Base-by-base conservation (phyloP, 106 monocot genomes). In the Chionographis japonica region DNA sequence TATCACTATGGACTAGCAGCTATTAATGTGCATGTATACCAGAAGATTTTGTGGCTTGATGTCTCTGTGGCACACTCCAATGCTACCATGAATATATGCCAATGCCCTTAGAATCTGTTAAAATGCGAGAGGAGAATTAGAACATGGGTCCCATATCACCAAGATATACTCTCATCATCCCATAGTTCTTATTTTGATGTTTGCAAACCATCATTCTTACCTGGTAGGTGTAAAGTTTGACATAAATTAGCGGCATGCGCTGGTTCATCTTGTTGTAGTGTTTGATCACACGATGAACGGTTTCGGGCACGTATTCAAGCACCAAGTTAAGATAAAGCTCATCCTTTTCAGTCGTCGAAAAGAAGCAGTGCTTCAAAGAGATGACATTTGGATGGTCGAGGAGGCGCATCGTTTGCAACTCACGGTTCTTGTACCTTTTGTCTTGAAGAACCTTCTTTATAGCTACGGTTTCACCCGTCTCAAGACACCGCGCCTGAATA, bases 241-340 rank as follows among this genome's bases (percentile, higher is more conserved):
- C 74, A 71, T 66, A 66, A 12, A 76, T 75, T 52, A 81, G 50
- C 2, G 80, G 80, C 70, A 81, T 75, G 8, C 75, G 71, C 11
- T 75, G 75, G 51, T 67, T 81, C 76, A 81, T 81, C 63, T 76
- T 81, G 61, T 76, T 81, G 72, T 81, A 76, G 54, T 75, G 75
- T 67, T 70, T 81, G 56, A 81, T 50, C 43, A 81, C 81, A 49
- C 76, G 65, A 27, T 81, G 75, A 67, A 81, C 76, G 59, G 76
- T 81, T 54, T 81, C 75, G 12, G 81, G 81, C 40, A 81, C 80
- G 63, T 75, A 81, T 66, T 81, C 80, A 65, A 81, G 80, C 36
- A 76, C 80, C 74, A 81, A 66, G 41, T 81, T 81, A 42, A 76
- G 71, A 50, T 76, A 81, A 5, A 81, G 18, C 54, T 81, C 81